Evolutionary conservation across 2,329 filamentous ascomycete genomes (phyloP).

Genomic region (Talaromyces sp.): DNA sequence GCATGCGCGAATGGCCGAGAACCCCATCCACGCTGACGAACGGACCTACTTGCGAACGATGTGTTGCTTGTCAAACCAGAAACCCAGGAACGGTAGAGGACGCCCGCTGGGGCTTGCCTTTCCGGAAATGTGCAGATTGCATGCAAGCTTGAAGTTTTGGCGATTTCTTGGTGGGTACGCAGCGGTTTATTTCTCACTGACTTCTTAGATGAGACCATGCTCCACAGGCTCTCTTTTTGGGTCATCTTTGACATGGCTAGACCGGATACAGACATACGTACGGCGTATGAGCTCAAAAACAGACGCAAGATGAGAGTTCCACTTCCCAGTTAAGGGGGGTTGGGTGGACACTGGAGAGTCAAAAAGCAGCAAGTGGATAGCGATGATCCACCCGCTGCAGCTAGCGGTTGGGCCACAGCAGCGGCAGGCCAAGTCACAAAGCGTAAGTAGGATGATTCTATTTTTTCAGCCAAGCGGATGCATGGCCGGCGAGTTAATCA

Average conservation of each 20-base stretch:
- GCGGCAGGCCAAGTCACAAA: not conserved
- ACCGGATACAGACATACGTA: not conserved
- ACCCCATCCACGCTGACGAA: not conserved
- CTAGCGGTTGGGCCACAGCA: not conserved
- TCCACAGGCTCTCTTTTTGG: not conserved
- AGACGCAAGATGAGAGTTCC: not conserved
- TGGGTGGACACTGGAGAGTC: not conserved
- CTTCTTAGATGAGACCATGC: not conserved
- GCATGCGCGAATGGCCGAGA: not conserved
- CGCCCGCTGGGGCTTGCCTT: not conserved
- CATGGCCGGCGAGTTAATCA: not conserved
- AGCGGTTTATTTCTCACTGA: not conserved
- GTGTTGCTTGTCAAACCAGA: not conserved
- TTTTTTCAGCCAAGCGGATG: slow-evolving; percentile 1
- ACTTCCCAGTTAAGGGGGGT: not conserved
- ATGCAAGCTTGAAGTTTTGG: not conserved
- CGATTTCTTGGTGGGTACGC: not conserved
- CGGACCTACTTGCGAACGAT: not conserved
- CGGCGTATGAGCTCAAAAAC: not conserved
- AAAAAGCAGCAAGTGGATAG: not conserved
- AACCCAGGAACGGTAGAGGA: not conserved
- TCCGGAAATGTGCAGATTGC: not conserved
- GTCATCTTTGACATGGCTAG: not conserved
- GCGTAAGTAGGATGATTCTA: not conserved
- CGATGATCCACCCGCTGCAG: not conserved